Base-by-base conservation (phyloP, 2,329 filamentous ascomycete genomes). In the Claviceps citrina region DNA sequence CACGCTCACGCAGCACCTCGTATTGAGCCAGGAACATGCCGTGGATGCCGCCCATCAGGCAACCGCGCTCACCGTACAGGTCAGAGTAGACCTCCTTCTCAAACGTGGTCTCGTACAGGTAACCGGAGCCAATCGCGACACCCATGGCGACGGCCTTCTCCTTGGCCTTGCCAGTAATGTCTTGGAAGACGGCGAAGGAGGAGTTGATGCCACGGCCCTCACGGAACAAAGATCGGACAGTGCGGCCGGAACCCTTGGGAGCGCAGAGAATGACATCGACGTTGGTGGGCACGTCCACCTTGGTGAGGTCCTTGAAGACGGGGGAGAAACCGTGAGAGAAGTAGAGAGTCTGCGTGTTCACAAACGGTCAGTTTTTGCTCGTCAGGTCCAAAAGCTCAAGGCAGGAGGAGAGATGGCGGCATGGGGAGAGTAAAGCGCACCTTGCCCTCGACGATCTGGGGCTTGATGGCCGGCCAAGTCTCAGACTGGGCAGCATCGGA, bases 1-100 rank as follows among this genome's bases (percentile, higher is more conserved):
- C 91, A 54, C 84, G 82, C 80, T 98, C 91, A 61, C 91, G 87
- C 67, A 98, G 87, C 53, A 98, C 91, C 77, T 98, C 91, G 77
- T 98, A 98, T 74, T 98, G 91, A 47, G 91, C 91, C 54, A 98
- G 85, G 84, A 98, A 98, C 91, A 98, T 98, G 64, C 91, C 91
- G 78, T 98, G 91, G 69, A 98, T 98, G 67, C 91, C 91, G 56
- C 91, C 91, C 91, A 98, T 98, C 59, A 98, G 74, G 80, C 91
- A 98, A 63, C 91, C 91, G 71, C 91, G 87, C 82, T 98, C 91
- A 67, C 91, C 91, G 75, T 98, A 98, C 53, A 98, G 81, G 70
- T 96, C 91, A 48, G 86, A 95, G 83, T 93, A 94, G 62, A 98
- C 91, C 74, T 98, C 91, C 82, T 98, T 98, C 78, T 98, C 82